Percentiles rank a stretch among this genome's conserved stretches.
Evolutionary conservation across 2,329 filamentous ascomycete genomes (phyloP).

Genomic region (Fusarium coffeatum): DNA sequence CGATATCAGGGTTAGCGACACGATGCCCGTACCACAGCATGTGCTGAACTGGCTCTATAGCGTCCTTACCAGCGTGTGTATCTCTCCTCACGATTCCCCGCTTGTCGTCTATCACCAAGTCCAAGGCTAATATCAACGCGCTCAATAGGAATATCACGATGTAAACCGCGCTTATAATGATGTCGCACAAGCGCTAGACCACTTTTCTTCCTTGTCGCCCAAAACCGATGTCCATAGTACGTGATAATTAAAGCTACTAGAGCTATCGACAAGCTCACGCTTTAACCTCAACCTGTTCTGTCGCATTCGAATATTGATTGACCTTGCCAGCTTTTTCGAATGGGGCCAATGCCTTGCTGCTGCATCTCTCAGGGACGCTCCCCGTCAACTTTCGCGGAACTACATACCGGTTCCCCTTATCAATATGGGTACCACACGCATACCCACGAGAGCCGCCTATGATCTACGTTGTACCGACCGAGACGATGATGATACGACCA

Average conservation of each 20-base stretch:
- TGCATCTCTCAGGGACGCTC: constrained; percentile 87
- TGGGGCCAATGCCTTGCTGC: constrained; percentile 85
- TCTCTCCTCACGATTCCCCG: constrained; percentile 12
- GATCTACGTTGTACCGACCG: constrained; percentile 87
- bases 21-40: constrained; percentile 83
- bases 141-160: constrained; percentile 85
- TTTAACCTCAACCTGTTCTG: background rate
- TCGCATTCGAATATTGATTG: constrained; percentile 23
- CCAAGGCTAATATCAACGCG: constrained; percentile 26
- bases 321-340: constrained; percentile 79
- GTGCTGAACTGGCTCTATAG: constrained; percentile 96
- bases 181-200: constrained; percentile 82
- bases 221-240: constrained; percentile 95
- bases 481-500: constrained; percentile 88
- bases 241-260: constrained; percentile 13
- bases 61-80: constrained; percentile 78
- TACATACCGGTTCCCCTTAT: constrained; percentile 90
- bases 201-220: constrained; percentile 82
- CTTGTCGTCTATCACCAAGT: constrained; percentile 9
- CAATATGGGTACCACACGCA: constrained; percentile 90
- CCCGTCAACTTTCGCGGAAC: constrained; percentile 92
- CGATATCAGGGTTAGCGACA: constrained; percentile 34
- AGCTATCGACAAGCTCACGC: constrained; percentile 48
- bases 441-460: constrained; percentile 90
- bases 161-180: constrained; percentile 94